These are phyloP conservation scores for Ashbya aceris DNA, from an alignment of 1,139 yeast species.

Conservation along the genomic window DNA sequence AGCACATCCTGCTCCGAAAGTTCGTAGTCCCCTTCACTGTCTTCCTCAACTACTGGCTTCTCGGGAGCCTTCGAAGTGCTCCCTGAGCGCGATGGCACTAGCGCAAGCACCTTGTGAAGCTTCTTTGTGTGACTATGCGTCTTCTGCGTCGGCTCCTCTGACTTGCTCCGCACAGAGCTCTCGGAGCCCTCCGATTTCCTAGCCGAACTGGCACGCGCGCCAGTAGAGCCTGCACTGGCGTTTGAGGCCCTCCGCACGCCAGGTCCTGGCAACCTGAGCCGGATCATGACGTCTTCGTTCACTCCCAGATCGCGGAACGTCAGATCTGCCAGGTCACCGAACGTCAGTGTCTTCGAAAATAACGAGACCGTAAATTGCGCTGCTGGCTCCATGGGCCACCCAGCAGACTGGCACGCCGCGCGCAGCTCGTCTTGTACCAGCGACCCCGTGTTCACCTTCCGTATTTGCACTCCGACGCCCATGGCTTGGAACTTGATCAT, in stretches of 20 bases:
- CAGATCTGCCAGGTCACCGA: slow-evolving; percentile 10
- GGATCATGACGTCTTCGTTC: slow-evolving; percentile 12
- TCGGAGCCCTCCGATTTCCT: background rate
- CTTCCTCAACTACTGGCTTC: background rate
- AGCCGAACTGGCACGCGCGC: background rate
- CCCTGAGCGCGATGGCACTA: slow-evolving; percentile 8
- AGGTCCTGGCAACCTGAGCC: slow-evolving; percentile 7
- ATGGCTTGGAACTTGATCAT: slow-evolving; percentile 20
- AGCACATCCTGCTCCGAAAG: slow-evolving; percentile 46
- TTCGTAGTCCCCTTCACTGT: slow-evolving; percentile 32
- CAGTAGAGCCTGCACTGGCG: background rate
- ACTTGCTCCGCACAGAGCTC: background rate
- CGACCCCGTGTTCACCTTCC: slow-evolving; percentile 7
- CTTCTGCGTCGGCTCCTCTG: slow-evolving; percentile 1
- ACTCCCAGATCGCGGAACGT: slow-evolving; percentile 21
- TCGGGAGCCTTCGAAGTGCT: background rate
- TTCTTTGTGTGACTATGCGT: background rate
- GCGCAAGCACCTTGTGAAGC: slow-evolving; percentile 11
- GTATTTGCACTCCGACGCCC: slow-evolving; percentile 13
- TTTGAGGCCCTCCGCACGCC: background rate
- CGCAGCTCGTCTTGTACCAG: slow-evolving; percentile 10
- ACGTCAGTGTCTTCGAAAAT: slow-evolving; percentile 13
- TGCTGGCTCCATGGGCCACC: slow-evolving; percentile 9
- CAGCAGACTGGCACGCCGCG: slow-evolving; percentile 2
- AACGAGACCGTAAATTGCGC: slow-evolving; percentile 14